Base-by-base conservation (phyloP, 169 alveolate genomes). In the Plasmodium fragile region DNA sequence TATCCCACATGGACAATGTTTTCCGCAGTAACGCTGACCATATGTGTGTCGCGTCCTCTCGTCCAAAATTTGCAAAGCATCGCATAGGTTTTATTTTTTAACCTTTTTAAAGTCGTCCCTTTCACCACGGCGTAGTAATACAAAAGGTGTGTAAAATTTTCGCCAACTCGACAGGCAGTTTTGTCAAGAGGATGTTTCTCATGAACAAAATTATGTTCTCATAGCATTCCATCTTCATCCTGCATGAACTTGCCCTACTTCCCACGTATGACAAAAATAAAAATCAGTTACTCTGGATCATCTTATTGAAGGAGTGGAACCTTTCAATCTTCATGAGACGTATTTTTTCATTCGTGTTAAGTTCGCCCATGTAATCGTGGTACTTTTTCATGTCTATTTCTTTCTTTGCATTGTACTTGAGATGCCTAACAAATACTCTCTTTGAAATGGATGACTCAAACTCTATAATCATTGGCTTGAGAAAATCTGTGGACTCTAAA, bases 401-500 rank as follows among this genome's bases (percentile, higher is more conserved):
- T 5, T 72, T 45, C 36, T n/a, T 39, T 59, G 59, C 83, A 45
- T 30, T 75, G 39, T 28, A 16, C 79, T 84, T 84, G 49, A 84
- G 52, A 73, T 84, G 92, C 36, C 28, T 84, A 49, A 84, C 92
- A 8, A 84, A 84, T 49, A 84, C 41, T 7, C 59, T 84, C 69
- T 73, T 84, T 22, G 84, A 32, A 43, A 52, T 41, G 22, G 83
- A 72, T 28, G 92, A 84, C 39, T 84, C 92, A 53, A 84, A 84
- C 52, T 84, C 92, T 10, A 84, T 73, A 32, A 84, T 84, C 1
- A 84, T 78, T 16, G 92, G 92, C 79, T 84, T 84, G 25, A 84
- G 49, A 84, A 84, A 84, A 84, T 84, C 92, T 30, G 55, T 84
- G 39, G 92, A 84, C 25, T 84, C 92, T 30, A 84, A 25, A 72